Percentiles rank a stretch among this genome's conserved stretches.
Conservation (phyloP, 768 basidiomycete species). For the Mycena maculata region DNA sequence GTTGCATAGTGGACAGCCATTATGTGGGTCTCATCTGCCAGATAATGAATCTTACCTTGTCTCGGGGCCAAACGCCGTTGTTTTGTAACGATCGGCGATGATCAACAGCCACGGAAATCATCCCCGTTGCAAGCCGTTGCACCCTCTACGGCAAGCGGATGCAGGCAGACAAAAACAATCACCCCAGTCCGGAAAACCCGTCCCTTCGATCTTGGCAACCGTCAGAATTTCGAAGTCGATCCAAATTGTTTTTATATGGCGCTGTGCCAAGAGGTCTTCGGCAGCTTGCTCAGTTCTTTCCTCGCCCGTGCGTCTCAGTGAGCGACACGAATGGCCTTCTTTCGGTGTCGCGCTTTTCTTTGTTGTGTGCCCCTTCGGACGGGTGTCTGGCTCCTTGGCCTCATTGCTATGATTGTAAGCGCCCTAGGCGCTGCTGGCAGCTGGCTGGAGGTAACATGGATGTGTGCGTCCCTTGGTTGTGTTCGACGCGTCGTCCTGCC, state of each 20-base stretch:
- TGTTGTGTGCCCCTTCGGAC: slow-evolving; percentile 33
- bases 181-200: too few species aligned
- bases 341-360: slow-evolving; percentile 37
- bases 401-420: slow-evolving; percentile 32
- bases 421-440: slow-evolving; percentile 34
- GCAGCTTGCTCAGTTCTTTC: slow-evolving; percentile 9
- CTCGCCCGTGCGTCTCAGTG: slow-evolving; percentile 13
- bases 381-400: slow-evolving; percentile 36
- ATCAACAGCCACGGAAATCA: too few species aligned
- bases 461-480: slow-evolving; percentile 23
- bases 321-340: slow-evolving; percentile 33
- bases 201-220: too few species aligned
- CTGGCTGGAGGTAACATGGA: slow-evolving; percentile 37
- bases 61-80: too few species aligned
- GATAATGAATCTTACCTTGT: too few species aligned
- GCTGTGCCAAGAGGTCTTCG: not conserved
- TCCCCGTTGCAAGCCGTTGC: too few species aligned
- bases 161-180: too few species aligned
- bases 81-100: too few species aligned
- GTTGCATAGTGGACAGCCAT: not conserved
- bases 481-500: not conserved
- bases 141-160: too few species aligned
- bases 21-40: not conserved
- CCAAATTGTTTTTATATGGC: not conserved
- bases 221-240: slow-evolving; percentile 16